A percentile compares a stretch with the other conserved stretches of the same genome.
These are phyloP conservation scores for Myochromella boudieri DNA, from an alignment of 768 basidiomycete genomes.

Conservation along the genomic window DNA sequence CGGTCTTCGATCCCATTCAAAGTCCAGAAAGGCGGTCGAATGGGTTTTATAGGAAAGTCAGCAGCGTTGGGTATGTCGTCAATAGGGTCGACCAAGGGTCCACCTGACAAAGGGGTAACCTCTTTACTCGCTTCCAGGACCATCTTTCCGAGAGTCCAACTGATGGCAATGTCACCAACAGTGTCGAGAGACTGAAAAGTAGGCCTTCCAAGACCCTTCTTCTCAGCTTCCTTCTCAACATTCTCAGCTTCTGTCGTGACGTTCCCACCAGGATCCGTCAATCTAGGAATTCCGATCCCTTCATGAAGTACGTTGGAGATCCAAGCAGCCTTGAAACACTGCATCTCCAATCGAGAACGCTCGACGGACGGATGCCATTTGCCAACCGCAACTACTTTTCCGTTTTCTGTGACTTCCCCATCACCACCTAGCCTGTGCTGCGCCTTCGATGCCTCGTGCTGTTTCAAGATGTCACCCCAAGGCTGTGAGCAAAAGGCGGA, in stretches of 20 bases:
- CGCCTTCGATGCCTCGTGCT: slow-evolving; percentile 58
- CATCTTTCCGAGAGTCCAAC: slow-evolving; percentile 99
- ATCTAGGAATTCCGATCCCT: slow-evolving; percentile 91
- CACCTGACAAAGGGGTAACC: slow-evolving; percentile 48
- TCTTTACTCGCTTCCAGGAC: slow-evolving; percentile 95
- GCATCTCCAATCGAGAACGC: slow-evolving; percentile 86
- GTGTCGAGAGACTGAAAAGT: slow-evolving; percentile 92
- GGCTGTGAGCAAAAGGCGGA: slow-evolving; percentile 76
- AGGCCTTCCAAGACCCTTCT: slow-evolving; percentile 80
- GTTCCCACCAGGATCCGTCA: slow-evolving; percentile 85
- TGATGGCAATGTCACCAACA: slow-evolving; percentile 92
- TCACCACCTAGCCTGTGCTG: slow-evolving; percentile 56
- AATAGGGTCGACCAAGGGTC: slow-evolving; percentile 72
- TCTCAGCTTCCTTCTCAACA: slow-evolving; percentile 71
- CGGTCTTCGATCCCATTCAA: slow-evolving; percentile 62
- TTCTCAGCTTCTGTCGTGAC: slow-evolving; percentile 65
- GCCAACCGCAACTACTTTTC: slow-evolving; percentile 60
- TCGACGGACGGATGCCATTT: slow-evolving; percentile 78
- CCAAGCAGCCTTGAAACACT: slow-evolving; percentile 99
- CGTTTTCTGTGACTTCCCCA: slow-evolving; percentile 61
- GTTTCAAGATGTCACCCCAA: slow-evolving; percentile 73
- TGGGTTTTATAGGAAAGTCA: slow-evolving; percentile 58
- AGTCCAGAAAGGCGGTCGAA: slow-evolving; percentile 61
- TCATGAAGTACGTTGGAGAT: slow-evolving; percentile 94
- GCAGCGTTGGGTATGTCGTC: slow-evolving; percentile 58